Conservation (phyloP, 176 grass and related monocot genomes). For the Avena insularis region DNA sequence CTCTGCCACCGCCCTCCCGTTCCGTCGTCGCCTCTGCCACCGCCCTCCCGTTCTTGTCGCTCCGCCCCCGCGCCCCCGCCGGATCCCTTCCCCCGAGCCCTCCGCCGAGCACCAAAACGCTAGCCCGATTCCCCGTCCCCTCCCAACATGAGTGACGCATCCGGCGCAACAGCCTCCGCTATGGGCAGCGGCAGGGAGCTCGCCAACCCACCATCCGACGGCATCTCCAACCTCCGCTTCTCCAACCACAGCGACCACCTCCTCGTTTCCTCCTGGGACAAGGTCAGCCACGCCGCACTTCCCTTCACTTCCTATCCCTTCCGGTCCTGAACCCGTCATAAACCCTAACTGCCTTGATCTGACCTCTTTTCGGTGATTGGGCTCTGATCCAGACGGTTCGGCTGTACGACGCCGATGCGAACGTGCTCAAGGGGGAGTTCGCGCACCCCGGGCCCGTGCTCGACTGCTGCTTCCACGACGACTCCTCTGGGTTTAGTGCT, state of each 20-base stretch:
- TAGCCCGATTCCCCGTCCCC: background rate
- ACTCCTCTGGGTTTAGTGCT: conserved; percentile 89
- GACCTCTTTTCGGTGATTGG: background rate
- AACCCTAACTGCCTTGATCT: conserved; percentile 58
- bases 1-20: background rate
- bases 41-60: conserved; percentile 2
- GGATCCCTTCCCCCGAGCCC: background rate
- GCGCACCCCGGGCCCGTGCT: conserved; percentile 75
- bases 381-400: conserved; percentile 65
- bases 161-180: conserved; percentile 17
- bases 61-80: conserved; percentile 32
- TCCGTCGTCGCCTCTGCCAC: no score
- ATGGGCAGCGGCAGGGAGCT: conserved; percentile 75
- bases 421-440: conserved; percentile 88
- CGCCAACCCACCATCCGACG: conserved; percentile 68
- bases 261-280: conserved; percentile 98
- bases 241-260: conserved; percentile 99
- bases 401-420: conserved; percentile 79
- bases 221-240: conserved; percentile 94
- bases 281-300: conserved; percentile 42
- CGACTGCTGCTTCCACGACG: conserved; percentile 98
- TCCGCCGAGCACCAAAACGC: background rate
- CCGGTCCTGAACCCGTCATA: background rate
- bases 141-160: conserved; percentile 41
- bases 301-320: background rate